Evolutionary conservation across 139 green algal species (phyloP).

Genomic region (Picochlorum sp.): DNA sequence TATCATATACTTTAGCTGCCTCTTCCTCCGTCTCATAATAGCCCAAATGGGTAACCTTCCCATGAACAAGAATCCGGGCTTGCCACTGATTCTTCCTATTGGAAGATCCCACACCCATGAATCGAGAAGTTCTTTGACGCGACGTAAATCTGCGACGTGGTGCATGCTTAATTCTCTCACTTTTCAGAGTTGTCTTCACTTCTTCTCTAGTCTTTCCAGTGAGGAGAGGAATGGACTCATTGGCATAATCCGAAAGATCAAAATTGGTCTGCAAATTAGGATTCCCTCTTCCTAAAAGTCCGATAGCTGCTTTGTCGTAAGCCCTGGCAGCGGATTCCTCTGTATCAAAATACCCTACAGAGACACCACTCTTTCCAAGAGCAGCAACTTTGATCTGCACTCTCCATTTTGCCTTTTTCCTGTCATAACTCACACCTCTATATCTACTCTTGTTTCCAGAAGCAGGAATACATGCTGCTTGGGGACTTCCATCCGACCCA

Average conservation of each 20-base stretch:
- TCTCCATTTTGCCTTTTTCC: slow-evolving; percentile 67
- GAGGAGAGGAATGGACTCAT: slow-evolving; percentile 26
- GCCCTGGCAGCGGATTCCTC: slow-evolving; percentile 41
- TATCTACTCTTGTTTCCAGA: slow-evolving; percentile 41
- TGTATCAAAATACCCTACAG: slow-evolving; percentile 53
- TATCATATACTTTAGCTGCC: slow-evolving; percentile 60
- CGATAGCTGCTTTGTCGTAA: slow-evolving; percentile 58
- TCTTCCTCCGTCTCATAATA: slow-evolving; percentile 66
- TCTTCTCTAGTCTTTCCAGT: slow-evolving; percentile 54
- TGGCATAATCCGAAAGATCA: slow-evolving; percentile 17
- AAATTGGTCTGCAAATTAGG: slow-evolving; percentile 36
- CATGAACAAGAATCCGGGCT: slow-evolving; percentile 64
- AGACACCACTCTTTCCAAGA: slow-evolving; percentile 52
- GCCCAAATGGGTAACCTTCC: slow-evolving; percentile 57
- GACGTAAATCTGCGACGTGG: slow-evolving; percentile 36
- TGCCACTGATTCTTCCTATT: slow-evolving; percentile 74
- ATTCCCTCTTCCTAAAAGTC: slow-evolving; percentile 45
- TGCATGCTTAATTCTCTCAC: slow-evolving; percentile 51
- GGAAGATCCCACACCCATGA: slow-evolving; percentile 57
- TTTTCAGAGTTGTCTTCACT: slow-evolving; percentile 61
- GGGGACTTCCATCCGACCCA: background rate
- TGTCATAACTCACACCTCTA: slow-evolving; percentile 56
- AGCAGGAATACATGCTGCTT: background rate
- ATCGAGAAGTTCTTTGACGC: slow-evolving; percentile 45
- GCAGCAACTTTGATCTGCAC: slow-evolving; percentile 68